phyloP scores from a whole-genome alignment of 2,329 filamentous ascomycete species.

The Sclerotinia nivalis region DNA sequence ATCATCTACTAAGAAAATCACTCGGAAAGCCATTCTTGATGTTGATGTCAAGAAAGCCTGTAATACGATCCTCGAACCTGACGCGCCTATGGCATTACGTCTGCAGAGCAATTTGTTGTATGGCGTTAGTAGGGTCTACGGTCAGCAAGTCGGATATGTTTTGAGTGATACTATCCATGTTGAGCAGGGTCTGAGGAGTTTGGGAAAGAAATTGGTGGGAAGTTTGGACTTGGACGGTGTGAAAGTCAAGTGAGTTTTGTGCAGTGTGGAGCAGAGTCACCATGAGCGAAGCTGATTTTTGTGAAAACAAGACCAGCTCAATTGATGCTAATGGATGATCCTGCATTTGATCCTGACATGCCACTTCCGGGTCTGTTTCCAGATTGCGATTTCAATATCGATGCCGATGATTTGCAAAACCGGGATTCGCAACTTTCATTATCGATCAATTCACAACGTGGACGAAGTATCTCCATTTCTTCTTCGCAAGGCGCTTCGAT shows the following conservation, averaged over 20 bases:
- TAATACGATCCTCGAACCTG: slow-evolving; percentile 80
- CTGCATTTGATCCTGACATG: slow-evolving; percentile 71
- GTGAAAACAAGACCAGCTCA: slow-evolving; percentile 62
- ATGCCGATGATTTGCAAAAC: slow-evolving; percentile 31
- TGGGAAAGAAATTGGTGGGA: slow-evolving; percentile 60
- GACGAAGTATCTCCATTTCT: slow-evolving; percentile 29
- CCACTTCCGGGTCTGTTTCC: slow-evolving; percentile 60
- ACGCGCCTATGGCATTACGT: slow-evolving; percentile 83
- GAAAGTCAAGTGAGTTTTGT: slow-evolving; percentile 63
- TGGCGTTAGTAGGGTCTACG: slow-evolving; percentile 81
- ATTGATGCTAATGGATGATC: slow-evolving; percentile 79
- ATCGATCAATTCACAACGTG: slow-evolving; percentile 36
- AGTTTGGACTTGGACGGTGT: slow-evolving; percentile 59
- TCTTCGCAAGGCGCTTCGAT: slow-evolving; percentile 27
- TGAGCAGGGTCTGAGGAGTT: slow-evolving; percentile 69
- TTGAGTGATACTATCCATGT: slow-evolving; percentile 72
- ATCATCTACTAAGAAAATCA: slow-evolving; percentile 70
- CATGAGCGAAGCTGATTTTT: slow-evolving; percentile 21
- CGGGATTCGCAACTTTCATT: slow-evolving; percentile 41
- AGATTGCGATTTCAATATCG: slow-evolving; percentile 47
- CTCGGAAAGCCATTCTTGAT: slow-evolving; percentile 81
- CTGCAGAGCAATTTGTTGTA: slow-evolving; percentile 88
- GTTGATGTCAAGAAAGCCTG: slow-evolving; percentile 88
- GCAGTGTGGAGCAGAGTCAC: neutral
- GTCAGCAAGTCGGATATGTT: slow-evolving; percentile 84